Evolutionary conservation across 2,329 filamentous ascomycete species (phyloP).

Genomic region (Penicillium oxalicum): DNA sequence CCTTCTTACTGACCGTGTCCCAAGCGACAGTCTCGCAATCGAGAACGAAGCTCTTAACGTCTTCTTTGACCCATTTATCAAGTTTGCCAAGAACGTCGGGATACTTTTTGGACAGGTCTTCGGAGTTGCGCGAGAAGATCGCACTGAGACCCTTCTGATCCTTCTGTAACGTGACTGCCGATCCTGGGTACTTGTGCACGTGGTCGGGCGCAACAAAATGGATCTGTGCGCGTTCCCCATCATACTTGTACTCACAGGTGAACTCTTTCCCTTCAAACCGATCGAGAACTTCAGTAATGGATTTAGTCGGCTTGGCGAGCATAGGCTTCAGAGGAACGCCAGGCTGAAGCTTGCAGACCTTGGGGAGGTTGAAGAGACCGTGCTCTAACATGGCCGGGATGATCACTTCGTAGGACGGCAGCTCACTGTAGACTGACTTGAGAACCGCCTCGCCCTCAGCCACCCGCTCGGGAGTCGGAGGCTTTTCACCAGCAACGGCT

Average conservation of each 20-base stretch:
- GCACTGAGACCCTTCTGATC: slow-evolving; percentile 68
- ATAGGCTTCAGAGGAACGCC: slow-evolving; percentile 96
- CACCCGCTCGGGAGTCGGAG: slow-evolving; percentile 68
- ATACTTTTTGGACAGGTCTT: slow-evolving; percentile 96
- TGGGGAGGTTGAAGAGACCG: slow-evolving; percentile 74
- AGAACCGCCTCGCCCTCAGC: slow-evolving; percentile 78
- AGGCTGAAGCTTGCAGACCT: slow-evolving; percentile 84
- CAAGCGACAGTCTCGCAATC: slow-evolving; percentile 97
- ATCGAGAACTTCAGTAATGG: slow-evolving; percentile 94
- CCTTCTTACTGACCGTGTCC: slow-evolving; percentile 92
- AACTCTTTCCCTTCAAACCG: slow-evolving; percentile 93
- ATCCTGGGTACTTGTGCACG: slow-evolving; percentile 60
- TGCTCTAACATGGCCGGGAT: slow-evolving; percentile 82
- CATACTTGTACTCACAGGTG: slow-evolving; percentile 98
- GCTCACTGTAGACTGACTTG: slow-evolving; percentile 87
- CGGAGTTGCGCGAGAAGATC: slow-evolving; percentile 95
- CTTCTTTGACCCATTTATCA: slow-evolving; percentile 79
- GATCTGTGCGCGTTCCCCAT: slow-evolving; percentile 96
- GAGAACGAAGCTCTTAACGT: slow-evolving; percentile 91
- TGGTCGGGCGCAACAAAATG: slow-evolving; percentile 88
- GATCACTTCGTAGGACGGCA: slow-evolving; percentile 92
- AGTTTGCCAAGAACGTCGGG: slow-evolving; percentile 89
- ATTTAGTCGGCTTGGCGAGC: slow-evolving; percentile 97
- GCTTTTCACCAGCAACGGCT: slow-evolving; percentile 58
- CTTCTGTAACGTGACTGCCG: slow-evolving; percentile 59